Evolutionary conservation across 1,139 yeast genomes (phyloP).

Genomic region (Yamadazyma membranifaciens): DNA sequence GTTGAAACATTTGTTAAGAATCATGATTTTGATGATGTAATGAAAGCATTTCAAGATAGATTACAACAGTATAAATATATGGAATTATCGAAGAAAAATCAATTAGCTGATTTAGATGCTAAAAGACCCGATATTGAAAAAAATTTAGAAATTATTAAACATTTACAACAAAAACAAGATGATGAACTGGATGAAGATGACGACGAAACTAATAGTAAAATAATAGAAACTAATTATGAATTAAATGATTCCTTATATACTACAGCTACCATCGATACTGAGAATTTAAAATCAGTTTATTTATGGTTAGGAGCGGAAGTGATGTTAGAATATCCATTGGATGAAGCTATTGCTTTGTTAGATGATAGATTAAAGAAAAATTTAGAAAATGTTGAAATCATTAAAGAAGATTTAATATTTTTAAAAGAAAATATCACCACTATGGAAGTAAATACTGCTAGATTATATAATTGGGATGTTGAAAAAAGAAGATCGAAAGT

Average conservation of each 20-base stretch:
- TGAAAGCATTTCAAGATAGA: slow-evolving; percentile 75
- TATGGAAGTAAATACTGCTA: slow-evolving; percentile 95
- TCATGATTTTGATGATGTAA: slow-evolving; percentile 63
- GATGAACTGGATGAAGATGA: slow-evolving; percentile 20
- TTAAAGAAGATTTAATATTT: slow-evolving; percentile 85
- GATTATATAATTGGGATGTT: slow-evolving; percentile 95
- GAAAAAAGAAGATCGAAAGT: slow-evolving; percentile 64
- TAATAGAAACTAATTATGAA: slow-evolving; percentile 75
- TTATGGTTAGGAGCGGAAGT: slow-evolving; percentile 98
- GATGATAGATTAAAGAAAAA: slow-evolving; percentile 64
- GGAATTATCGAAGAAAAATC: slow-evolving; percentile 77
- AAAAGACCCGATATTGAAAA: slow-evolving; percentile 91
- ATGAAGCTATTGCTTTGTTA: slow-evolving; percentile 78
- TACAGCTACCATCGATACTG: slow-evolving; percentile 65
- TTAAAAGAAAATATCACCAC: slow-evolving; percentile 92
- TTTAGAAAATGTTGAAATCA: slow-evolving; percentile 51
- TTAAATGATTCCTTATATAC: slow-evolving; percentile 90
- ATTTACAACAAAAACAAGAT: slow-evolving; percentile 48
- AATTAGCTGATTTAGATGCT: slow-evolving; percentile 61
- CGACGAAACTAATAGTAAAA: slow-evolving; percentile 26
- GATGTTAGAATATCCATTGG: slow-evolving; percentile 91
- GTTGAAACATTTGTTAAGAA: slow-evolving; percentile 72
- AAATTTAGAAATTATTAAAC: slow-evolving; percentile 70
- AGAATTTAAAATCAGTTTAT: slow-evolving; percentile 53
- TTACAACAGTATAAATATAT: slow-evolving; percentile 80